phyloP scores from a whole-genome alignment of 2,329 filamentous ascomycete species.

The Beauveria medogensis region DNA sequence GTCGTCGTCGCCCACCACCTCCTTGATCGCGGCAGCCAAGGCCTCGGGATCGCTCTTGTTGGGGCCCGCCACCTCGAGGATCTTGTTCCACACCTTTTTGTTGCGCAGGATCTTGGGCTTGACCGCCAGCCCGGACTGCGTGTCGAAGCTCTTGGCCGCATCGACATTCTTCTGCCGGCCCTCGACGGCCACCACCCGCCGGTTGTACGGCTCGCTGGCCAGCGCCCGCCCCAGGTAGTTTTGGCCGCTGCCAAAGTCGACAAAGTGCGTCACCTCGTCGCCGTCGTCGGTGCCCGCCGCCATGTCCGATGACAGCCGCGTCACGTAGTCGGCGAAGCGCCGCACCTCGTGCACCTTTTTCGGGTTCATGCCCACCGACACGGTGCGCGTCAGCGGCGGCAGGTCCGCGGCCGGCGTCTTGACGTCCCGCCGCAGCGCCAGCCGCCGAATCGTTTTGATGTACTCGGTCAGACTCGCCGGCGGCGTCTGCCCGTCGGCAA shows the following conservation, averaged over 20 bases:
- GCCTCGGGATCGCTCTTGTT: constrained; percentile 32
- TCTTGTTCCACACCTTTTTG: constrained; percentile 65
- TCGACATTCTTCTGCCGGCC: constrained; percentile 78
- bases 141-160: constrained; percentile 75
- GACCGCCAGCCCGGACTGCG: constrained; percentile 68
- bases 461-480: constrained; percentile 61
- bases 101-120: constrained; percentile 69
- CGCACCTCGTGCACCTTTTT: constrained; percentile 95
- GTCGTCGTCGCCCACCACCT: constrained; percentile 22
- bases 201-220: constrained; percentile 77
- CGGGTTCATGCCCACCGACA: constrained; percentile 85
- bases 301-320: constrained; percentile 51
- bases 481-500: constrained; percentile 25
- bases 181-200: constrained; percentile 84
- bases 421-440: constrained; percentile 60
- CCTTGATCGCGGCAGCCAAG: constrained; percentile 24
- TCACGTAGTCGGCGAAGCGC: constrained; percentile 81
- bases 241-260: constrained; percentile 94
- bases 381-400: constrained; percentile 56
- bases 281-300: constrained; percentile 38
- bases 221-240: constrained; percentile 89
- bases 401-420: constrained; percentile 32
- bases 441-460: constrained; percentile 59
- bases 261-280: constrained; percentile 67
- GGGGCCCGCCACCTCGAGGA: constrained; percentile 30